phyloP scores from a whole-genome alignment of 176 grass and related monocot genomes.

The Aegilops longissima region DNA sequence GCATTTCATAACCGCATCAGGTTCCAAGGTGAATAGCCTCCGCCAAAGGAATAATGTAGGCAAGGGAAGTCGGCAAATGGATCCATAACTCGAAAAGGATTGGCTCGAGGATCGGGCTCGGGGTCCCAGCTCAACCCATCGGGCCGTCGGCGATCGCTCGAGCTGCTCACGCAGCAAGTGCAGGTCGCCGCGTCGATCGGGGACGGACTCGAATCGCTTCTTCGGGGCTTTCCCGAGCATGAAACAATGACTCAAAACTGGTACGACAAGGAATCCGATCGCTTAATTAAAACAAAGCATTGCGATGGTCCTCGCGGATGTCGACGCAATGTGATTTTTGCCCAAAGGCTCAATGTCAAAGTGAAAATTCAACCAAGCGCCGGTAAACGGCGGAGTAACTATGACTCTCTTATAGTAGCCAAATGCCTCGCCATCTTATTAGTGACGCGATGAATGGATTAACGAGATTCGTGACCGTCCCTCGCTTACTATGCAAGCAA shows the following conservation, averaged over 20 bases:
- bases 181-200: conserved; percentile 19
- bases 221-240: conserved; percentile 30
- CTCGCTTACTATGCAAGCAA: conserved; percentile 28
- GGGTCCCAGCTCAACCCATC: conserved; percentile 61
- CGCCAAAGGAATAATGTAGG: conserved; percentile 72
- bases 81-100: conserved; percentile 90
- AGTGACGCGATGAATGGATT: conserved; percentile 51
- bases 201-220: not conserved
- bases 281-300: conserved; percentile 60
- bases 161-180: conserved; percentile 28
- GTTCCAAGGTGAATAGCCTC: conserved; percentile 71
- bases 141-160: conserved; percentile 30
- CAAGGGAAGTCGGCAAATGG: conserved; percentile 81
- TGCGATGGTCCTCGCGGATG: conserved; percentile 73
- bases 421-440: conserved; percentile 59
- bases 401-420: conserved; percentile 89
- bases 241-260: conserved; percentile 61
- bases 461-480: conserved; percentile 42
- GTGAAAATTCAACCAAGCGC: conserved; percentile 78
- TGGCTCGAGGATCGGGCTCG: conserved; percentile 67
- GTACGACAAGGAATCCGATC: conserved; percentile 59
- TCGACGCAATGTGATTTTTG: conserved; percentile 70
- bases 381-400: conserved; percentile 79
- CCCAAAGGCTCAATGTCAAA: conserved; percentile 81
- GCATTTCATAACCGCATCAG: conserved; percentile 68